Evolutionary conservation across 208 protist genomes (phyloP).

Genomic region (Leishmania arabica): DNA sequence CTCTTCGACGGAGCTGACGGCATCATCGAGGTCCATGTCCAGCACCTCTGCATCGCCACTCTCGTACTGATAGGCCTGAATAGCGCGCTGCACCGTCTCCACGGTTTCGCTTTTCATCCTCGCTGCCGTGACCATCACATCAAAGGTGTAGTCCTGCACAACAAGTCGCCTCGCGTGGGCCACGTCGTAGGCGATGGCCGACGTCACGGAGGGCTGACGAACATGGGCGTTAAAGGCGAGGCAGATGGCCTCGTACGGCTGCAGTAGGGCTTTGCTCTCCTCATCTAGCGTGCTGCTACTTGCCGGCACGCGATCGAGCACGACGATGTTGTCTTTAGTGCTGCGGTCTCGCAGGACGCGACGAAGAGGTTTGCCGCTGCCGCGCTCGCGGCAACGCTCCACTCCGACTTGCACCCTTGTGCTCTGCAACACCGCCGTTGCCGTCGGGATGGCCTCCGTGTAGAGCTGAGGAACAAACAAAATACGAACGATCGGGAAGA

Average conservation of each 20-base stretch:
- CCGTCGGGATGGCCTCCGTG: constrained; percentile 9
- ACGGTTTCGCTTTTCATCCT: constrained; percentile 16
- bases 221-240: constrained; percentile 21
- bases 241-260: constrained; percentile 13
- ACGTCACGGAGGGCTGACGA: constrained; percentile 1
- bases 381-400: not conserved
- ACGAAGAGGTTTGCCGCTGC: not conserved
- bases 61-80: constrained; percentile 26
- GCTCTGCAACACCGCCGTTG: constrained; percentile 15
- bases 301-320: constrained; percentile 17
- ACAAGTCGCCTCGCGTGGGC: constrained; percentile 18
- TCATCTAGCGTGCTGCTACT: constrained; percentile 6
- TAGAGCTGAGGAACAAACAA: constrained; percentile 28
- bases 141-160: constrained; percentile 25
- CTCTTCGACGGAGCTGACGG: constrained; percentile 15
- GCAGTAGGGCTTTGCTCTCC: constrained; percentile 1
- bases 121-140: constrained; percentile 13
- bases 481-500: constrained; percentile 29
- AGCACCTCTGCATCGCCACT: not conserved
- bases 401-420: constrained; percentile 27
- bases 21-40: constrained; percentile 20
- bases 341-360: constrained; percentile 7
- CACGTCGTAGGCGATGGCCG: constrained; percentile 10
- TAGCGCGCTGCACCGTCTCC: constrained; percentile 19
- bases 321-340: constrained; percentile 15